phyloP scores from a whole-genome alignment of 257 asterid species.

The Ajuga chamaepitys region DNA sequence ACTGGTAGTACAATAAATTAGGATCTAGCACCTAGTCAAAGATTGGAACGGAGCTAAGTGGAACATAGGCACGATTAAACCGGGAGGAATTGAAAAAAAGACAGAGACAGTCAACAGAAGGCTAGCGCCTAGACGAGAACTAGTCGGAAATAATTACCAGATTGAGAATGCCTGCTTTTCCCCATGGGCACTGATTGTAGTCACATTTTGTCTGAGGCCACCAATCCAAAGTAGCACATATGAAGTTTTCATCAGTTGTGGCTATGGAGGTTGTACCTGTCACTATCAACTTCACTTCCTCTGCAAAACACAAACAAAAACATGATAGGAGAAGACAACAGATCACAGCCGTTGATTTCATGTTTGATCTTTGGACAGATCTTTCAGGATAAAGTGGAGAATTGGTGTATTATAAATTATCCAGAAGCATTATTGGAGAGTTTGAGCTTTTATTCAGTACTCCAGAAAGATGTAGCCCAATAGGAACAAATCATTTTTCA shows the following conservation, averaged over 20 bases:
- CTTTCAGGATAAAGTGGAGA: conserved; percentile 13
- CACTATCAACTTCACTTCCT: conserved; percentile 38
- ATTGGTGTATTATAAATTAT: conserved; percentile 1
- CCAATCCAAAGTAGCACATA: conserved; percentile 81
- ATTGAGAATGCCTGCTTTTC: conserved; percentile 49
- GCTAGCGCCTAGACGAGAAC: no score
- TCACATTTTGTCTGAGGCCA: conserved; percentile 72
- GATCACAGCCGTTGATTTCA: conserved; percentile 26
- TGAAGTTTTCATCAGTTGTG: conserved; percentile 54
- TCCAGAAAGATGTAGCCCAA: conserved; percentile 2
- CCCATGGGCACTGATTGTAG: conserved; percentile 73
- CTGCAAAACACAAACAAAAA: conserved; percentile 25
- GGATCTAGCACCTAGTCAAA: no score
- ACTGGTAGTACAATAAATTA: no score
- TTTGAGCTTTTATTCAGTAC: not conserved
- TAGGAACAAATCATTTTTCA: conserved; percentile 14
- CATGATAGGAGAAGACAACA: conserved; percentile 15
- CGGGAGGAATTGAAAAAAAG: no score
- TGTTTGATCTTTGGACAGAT: conserved; percentile 6
- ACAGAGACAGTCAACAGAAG: no score
- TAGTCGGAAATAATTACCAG: no score
- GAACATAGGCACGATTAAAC: no score
- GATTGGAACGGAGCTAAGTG: no score
- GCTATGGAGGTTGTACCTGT: conserved; percentile 41
- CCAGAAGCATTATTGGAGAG: conserved; percentile 8